phyloP scores from a whole-genome alignment of 441 rosid genomes.

The Erodium texanum region DNA sequence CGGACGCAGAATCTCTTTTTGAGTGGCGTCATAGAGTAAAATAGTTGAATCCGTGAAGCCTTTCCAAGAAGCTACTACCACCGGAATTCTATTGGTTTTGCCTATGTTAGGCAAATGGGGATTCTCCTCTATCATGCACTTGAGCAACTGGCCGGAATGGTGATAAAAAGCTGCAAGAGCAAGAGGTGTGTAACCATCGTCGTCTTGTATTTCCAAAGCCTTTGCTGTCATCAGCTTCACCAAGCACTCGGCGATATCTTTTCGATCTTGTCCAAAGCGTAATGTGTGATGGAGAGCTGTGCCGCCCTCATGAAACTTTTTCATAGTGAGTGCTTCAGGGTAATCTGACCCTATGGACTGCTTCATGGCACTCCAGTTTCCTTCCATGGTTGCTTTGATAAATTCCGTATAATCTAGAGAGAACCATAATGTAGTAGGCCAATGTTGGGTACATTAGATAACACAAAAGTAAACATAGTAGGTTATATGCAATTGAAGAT shows the following conservation, averaged over 20 bases:
- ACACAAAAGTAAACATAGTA: no score
- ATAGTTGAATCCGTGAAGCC: slow-evolving; percentile 25
- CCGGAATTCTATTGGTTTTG: slow-evolving; percentile 24
- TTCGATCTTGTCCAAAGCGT: slow-evolving; percentile 18
- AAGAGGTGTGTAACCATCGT: slow-evolving; percentile 28
- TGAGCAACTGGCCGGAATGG: slow-evolving; percentile 17
- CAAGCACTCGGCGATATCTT: slow-evolving; percentile 22
- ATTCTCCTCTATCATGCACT: slow-evolving; percentile 19
- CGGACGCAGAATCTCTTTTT: slow-evolving; percentile 17
- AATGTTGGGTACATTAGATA: no score
- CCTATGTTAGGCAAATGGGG: slow-evolving; percentile 16
- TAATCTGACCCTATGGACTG: slow-evolving; percentile 10
- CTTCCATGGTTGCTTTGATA: background rate
- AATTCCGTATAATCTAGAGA: background rate
- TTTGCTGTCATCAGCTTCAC: background rate
- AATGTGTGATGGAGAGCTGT: slow-evolving; percentile 34
- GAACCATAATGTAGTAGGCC: no score
- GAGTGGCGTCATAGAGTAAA: slow-evolving; percentile 21
- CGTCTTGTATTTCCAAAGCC: slow-evolving; percentile 20
- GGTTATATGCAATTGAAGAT: no score
- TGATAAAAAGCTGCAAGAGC: slow-evolving; percentile 31
- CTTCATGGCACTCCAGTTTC: background rate
- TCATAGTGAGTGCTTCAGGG: slow-evolving; percentile 17
- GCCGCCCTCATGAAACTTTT: slow-evolving; percentile 26
- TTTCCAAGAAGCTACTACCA: slow-evolving; percentile 34